phyloP scores from a whole-genome alignment of 1,284 basidiomycete species.

The Sutorius eximius region DNA sequence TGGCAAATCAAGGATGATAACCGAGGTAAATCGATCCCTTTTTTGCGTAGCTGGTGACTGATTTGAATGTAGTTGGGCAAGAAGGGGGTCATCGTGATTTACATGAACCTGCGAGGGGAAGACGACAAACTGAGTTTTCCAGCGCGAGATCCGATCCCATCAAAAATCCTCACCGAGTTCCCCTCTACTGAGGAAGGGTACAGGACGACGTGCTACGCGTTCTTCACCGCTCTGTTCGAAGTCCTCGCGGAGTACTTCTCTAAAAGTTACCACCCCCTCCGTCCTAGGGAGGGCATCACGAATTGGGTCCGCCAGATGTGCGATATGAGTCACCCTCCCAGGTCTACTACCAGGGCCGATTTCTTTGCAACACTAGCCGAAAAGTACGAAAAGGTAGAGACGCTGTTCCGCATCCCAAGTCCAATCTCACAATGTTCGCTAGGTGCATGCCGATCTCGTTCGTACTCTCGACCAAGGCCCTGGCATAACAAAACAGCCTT shows the following conservation, averaged over 20 bases:
- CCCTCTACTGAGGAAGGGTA: neutral
- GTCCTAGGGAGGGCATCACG: neutral
- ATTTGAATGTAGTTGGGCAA: neutral
- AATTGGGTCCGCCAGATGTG: neutral
- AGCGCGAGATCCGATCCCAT: slow-evolving; percentile 7
- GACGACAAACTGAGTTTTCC: slow-evolving; percentile 10
- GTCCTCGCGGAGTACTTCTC: slow-evolving; percentile 1
- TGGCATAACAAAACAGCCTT: neutral
- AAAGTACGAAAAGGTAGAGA: neutral
- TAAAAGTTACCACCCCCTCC: neutral
- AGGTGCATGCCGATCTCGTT: neutral
- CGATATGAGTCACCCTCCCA: neutral
- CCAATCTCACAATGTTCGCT: neutral
- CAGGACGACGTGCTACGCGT: slow-evolving; percentile 1
- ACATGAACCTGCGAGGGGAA: slow-evolving; percentile 17
- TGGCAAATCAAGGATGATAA: slow-evolving; percentile 20
- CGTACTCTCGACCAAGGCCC: neutral
- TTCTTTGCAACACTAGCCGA: neutral
- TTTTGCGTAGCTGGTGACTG: too few species aligned
- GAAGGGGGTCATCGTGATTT: slow-evolving; percentile 4
- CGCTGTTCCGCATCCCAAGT: neutral
- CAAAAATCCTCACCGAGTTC: slow-evolving; percentile 6
- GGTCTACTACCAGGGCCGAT: neutral
- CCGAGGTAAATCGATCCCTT: slow-evolving; percentile 5
- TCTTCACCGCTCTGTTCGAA: slow-evolving; percentile 17